Evolutionary conservation across 2,329 filamentous ascomycete species (phyloP), one percentile per base, ranked within the genome.

Genomic region (Colletotrichum liaoningense): DNA sequence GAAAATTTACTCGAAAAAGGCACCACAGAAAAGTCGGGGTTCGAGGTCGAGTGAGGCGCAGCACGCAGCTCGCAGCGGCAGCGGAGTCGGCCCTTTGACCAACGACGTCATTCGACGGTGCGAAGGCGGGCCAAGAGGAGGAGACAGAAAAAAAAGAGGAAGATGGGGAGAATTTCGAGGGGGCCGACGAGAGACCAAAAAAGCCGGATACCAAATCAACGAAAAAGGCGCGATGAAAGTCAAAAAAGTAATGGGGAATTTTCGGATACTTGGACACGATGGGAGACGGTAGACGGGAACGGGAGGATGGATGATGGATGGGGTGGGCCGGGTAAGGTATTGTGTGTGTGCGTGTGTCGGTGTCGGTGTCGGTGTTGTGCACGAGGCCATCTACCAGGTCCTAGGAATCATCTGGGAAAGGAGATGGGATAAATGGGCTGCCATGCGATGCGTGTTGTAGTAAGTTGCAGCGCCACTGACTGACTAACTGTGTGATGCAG

Each of bases 61-160:
- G 70, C 70, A 73, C 52, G 60, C 60, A 64, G 62, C 49, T 55
- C 30, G 66, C 70, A 63, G 65, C 56, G 46, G 58, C 59, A 65
- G 70, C 70, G 70, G 70, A 73, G 70, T 65, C 70, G 70, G 60
- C 14, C 60, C 66, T 70, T 70, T 73, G 66, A 68, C 58, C 55
- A 60, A 56, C 70, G 70, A 73, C 70, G 70, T 73, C 70, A 73
- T 70, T 38, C 70, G 64, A 52, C 26, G 24, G n/a, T n/a, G 46
- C 28, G 30, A 19, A 52, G 22, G 16, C 14, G 28, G 33, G 30
- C 49, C 42, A 54, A 46, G 63, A 60, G 26, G 33, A 56, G 38
- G 38, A 42, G 38, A 42, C 26, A 26, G 26, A 33, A 9, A 52
- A 33, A 35, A 35, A 35, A 33, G 46, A 19, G 19, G 16, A 30